A percentile compares a stretch with the other conserved stretches of the same genome.
phyloP scores from a whole-genome alignment of 208 protist species.

The Wallacemonas sp. region DNA sequence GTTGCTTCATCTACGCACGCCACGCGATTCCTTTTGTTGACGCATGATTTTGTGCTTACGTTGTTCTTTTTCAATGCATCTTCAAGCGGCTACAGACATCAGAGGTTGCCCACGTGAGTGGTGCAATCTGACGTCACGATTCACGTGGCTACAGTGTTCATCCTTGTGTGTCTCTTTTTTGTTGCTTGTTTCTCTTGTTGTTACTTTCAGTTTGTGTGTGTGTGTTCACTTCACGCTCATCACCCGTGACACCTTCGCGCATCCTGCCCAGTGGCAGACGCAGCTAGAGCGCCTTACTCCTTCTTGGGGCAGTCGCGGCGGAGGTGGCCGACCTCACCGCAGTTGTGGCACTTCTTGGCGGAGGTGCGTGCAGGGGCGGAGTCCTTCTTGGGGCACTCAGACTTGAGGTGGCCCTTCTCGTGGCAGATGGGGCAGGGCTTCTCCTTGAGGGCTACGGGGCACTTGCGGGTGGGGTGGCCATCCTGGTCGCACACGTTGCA shows the following conservation, averaged over 20 bases:
- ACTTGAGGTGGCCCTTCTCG: constrained; percentile 75
- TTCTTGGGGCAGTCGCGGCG: constrained; percentile 60
- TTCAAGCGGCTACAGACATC: no score
- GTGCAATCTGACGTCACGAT: no score
- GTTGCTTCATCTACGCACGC: no score
- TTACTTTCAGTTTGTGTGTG: background rate
- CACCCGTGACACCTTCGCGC: background rate
- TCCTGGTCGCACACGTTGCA: constrained; percentile 85
- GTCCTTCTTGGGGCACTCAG: constrained; percentile 53
- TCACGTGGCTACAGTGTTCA: no score
- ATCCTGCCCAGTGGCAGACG: background rate
- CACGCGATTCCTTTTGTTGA: no score
- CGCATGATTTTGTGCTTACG: background rate
- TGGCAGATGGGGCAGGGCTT: constrained; percentile 74
- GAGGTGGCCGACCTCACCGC: constrained; percentile 63
- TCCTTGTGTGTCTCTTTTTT: background rate
- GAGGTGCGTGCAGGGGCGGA: constrained; percentile 9
- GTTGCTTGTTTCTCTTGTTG: constrained; percentile 3
- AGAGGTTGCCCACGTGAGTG: no score
- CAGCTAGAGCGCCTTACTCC: constrained; percentile 8
- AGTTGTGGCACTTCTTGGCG: constrained; percentile 67
- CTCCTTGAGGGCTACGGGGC: constrained; percentile 51
- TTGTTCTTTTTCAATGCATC: constrained; percentile 7
- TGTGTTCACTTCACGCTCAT: background rate
- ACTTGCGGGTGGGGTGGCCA: constrained; percentile 82